Evolutionary conservation across 169 alveolate species (phyloP).

Genomic region (Plasmodium billcollinsi): DNA sequence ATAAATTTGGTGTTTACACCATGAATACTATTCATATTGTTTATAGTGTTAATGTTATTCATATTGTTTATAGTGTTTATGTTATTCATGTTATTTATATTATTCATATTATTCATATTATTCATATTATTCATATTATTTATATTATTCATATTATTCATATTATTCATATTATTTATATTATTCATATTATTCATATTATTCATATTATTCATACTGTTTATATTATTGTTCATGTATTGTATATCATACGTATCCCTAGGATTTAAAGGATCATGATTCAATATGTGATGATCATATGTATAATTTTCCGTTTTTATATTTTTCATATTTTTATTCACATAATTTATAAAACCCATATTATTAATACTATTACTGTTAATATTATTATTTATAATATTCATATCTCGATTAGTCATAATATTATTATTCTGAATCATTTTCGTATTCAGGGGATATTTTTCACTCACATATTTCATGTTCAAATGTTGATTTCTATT

Average conservation of each 20-base stretch:
- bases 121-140: background rate
- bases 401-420: slow-evolving; percentile 1
- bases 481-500: slow-evolving; percentile 5
- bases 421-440: slow-evolving; percentile 1
- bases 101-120: background rate
- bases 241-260: background rate
- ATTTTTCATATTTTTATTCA: slow-evolving; percentile 48
- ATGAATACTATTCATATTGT: background rate
- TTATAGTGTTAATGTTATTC: background rate
- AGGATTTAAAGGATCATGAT: background rate
- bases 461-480: slow-evolving; percentile 10
- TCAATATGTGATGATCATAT: slow-evolving; percentile 22
- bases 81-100: background rate
- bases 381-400: slow-evolving; percentile 11
- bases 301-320: slow-evolving; percentile 29
- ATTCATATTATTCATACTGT: background rate
- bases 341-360: slow-evolving; percentile 18
- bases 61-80: background rate
- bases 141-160: background rate
- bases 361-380: slow-evolving; percentile 17
- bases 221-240: background rate
- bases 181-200: background rate
- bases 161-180: background rate
- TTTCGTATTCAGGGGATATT: background rate
- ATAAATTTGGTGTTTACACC: background rate